Base-by-base conservation (phyloP, 2,329 filamentous ascomycete species). In the Alternaria dauci region DNA sequence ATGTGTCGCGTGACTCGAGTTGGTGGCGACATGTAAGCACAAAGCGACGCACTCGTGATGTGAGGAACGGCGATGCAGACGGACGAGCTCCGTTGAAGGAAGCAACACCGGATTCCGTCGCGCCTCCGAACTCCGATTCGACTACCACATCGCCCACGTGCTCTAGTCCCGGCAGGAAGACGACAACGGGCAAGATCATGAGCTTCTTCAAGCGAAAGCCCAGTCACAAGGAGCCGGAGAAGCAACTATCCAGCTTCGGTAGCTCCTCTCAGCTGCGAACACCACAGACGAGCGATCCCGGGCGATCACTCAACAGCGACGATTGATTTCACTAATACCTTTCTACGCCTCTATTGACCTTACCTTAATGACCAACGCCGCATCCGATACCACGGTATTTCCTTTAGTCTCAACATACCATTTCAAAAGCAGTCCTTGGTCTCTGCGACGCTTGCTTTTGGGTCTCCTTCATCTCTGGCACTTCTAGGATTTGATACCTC, bases 11-110 rank as follows among this genome's bases (percentile, higher is more conserved):
- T 41, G 75, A 78, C 38, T 67, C 71, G 11, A 70, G 63, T 34
- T 78, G 76, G 76, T 78, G 76, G 76, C 69, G 73, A 48, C 74
- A 74, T 41, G 74, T 75, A 69, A 71, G 76, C 42, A 68, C 71
- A 25, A 69, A 74, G 44, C 72, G 73, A 39, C 58, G 58, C 11
- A 62, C 69, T 39, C 65, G 71, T 28, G 74, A 77, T 48, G 38
- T 65, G 28, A 71, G 74, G 59, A 75, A 75, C 53, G 71, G 74
- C 54, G 72, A 76, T 32, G 63, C 60, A 47, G 74, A 75, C 18
- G 59, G 51, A 32, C 63, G 61, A 12, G 61, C 58, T 42, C 72
- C 65, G 30, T 61, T 70, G 6, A 77, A 73, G 55, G 73, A 76
- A 25, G 62, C 64, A 25, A 64, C 58, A 47, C 67, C 58, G 9